Conservation (phyloP, 2,329 filamentous ascomycete species). For the Ascochyta fabae region DNA sequence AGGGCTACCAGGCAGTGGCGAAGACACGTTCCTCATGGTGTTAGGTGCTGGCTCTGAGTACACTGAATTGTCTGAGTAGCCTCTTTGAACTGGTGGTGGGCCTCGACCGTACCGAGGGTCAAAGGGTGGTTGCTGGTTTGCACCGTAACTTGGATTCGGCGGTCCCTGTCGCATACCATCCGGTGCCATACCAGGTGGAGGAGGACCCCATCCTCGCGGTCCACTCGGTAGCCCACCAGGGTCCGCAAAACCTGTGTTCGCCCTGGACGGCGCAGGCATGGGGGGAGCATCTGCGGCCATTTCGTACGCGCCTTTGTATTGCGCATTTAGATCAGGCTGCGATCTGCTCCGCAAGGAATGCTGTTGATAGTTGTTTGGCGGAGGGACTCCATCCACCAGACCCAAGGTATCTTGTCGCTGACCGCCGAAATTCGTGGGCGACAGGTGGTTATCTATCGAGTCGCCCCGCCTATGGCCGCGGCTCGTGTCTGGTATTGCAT, state of each 20-base stretch:
- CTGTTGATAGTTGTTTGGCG: slow-evolving; percentile 35
- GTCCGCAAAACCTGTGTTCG: slow-evolving; percentile 48
- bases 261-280: slow-evolving; percentile 57
- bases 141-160: slow-evolving; percentile 18
- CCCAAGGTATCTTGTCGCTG: slow-evolving; percentile 7
- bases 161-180: slow-evolving; percentile 13
- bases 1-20: slow-evolving; percentile 35
- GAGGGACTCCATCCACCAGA: slow-evolving; percentile 1
- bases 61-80: slow-evolving; percentile 43
- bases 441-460: slow-evolving; percentile 48
- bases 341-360: slow-evolving; percentile 67
- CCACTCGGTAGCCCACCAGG: slow-evolving; percentile 34
- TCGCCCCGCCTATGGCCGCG: slow-evolving; percentile 43
- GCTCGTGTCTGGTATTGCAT: slow-evolving; percentile 56
- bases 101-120: slow-evolving; percentile 40
- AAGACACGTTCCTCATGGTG: slow-evolving; percentile 37
- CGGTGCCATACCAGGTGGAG: slow-evolving; percentile 32
- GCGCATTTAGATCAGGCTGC: slow-evolving; percentile 65
- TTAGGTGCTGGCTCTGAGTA: slow-evolving; percentile 47
- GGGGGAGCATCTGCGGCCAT: slow-evolving; percentile 69
- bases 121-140: slow-evolving; percentile 29
- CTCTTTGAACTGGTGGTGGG: slow-evolving; percentile 41
- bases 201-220: slow-evolving; percentile 38
- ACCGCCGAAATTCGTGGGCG: slow-evolving; percentile 17
- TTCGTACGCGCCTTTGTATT: slow-evolving; percentile 65